A percentile compares a stretch with the other conserved stretches of the same genome.
Evolutionary conservation across 805 yeast species (phyloP).

Genomic region (Huiozyma naganishii): DNA sequence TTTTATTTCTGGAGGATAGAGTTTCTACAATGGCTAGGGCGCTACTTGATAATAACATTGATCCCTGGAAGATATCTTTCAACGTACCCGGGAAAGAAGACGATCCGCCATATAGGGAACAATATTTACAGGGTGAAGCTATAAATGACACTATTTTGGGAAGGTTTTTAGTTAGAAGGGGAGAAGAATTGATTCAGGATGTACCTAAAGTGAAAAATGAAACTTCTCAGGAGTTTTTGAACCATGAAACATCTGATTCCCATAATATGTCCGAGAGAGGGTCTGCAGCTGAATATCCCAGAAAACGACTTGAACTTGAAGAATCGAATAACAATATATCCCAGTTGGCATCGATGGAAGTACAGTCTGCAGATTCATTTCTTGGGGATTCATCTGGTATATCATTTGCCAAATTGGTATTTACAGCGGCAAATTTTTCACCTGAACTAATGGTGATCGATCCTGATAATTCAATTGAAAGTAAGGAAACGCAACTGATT

Average conservation of each 20-base stretch:
- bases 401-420: constrained; percentile 65
- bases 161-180: constrained; percentile 19
- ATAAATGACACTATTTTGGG: constrained; percentile 15
- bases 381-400: constrained; percentile 48
- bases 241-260: not conserved
- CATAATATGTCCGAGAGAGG: constrained; percentile 4
- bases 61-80: constrained; percentile 18
- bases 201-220: not conserved
- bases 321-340: constrained; percentile 16
- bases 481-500: constrained; percentile 10
- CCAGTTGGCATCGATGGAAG: constrained; percentile 17
- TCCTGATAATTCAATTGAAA: constrained; percentile 19
- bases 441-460: constrained; percentile 23
- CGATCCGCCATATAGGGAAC: constrained; percentile 18
- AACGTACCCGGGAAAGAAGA: constrained; percentile 18
- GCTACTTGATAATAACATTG: constrained; percentile 35
- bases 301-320: constrained; percentile 10
- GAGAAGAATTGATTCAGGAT: constrained; percentile 5
- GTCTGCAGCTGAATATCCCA: not conserved
- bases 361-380: constrained; percentile 25
- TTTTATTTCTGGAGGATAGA: constrained; percentile 59
- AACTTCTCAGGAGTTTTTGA: not conserved
- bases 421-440: constrained; percentile 62
- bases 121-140: constrained; percentile 6
- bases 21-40: constrained; percentile 45